A percentile compares a stretch with the other conserved stretches of the same genome.
Evolutionary conservation across 495 filamentous ascomycete genomes (phyloP).

Genomic region (Penicillium atrosanguineum): DNA sequence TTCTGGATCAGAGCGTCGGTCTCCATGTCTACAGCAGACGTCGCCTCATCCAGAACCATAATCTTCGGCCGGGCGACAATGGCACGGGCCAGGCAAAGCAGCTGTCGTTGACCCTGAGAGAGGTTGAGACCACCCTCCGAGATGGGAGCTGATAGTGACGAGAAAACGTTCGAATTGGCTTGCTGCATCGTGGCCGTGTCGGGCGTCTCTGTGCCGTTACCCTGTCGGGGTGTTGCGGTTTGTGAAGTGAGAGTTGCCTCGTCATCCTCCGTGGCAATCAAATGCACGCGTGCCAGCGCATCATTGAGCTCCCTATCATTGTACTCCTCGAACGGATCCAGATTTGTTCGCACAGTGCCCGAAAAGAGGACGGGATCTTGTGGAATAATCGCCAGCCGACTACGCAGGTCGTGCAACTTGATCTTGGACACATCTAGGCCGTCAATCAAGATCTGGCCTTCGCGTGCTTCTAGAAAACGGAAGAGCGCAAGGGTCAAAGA

Average conservation of each 20-base stretch:
- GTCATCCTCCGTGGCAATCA: constrained; percentile 47
- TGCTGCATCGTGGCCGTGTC: constrained; percentile 22
- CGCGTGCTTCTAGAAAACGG: constrained; percentile 74
- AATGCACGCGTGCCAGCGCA: constrained; percentile 72
- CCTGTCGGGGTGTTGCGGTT: constrained; percentile 24
- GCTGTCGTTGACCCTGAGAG: constrained; percentile 84
- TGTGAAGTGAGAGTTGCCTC: constrained; percentile 34
- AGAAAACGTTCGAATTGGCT: constrained; percentile 62
- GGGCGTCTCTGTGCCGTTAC: constrained; percentile 26
- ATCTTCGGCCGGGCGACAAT: constrained; percentile 78
- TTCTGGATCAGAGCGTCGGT: constrained; percentile 82
- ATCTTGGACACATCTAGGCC: constrained; percentile 74
- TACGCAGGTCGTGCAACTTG: constrained; percentile 68
- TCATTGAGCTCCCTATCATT: constrained; percentile 69
- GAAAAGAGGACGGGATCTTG: constrained; percentile 87
- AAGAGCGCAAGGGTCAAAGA: constrained; percentile 80
- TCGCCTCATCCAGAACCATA: constrained; percentile 89
- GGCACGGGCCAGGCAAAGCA: constrained; percentile 83
- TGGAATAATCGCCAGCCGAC: constrained; percentile 77
- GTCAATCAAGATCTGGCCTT: constrained; percentile 71
- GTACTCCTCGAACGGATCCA: constrained; percentile 77
- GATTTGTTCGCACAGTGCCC: constrained; percentile 77
- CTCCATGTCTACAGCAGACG: constrained; percentile 82
- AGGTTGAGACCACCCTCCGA: constrained; percentile 77
- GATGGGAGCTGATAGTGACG: constrained; percentile 58